These are phyloP conservation scores for Toxoplasma gondii DNA, from an alignment of 169 alveolate species.

Conservation along the genomic window DNA sequence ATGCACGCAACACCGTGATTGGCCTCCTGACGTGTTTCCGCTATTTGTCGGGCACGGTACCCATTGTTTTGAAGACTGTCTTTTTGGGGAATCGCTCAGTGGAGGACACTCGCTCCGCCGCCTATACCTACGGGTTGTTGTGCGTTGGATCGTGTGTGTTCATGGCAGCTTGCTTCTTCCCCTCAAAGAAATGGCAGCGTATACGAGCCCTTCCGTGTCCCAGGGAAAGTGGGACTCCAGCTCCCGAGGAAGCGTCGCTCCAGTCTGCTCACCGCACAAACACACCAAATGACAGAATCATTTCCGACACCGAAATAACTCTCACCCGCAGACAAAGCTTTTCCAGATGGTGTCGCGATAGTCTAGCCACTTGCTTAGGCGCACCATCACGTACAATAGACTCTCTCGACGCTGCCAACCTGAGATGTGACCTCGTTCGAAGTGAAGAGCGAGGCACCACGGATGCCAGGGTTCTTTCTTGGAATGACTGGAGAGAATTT, in stretches of 20 bases:
- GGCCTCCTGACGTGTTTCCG: constrained; percentile 13
- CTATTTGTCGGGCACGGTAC: neutral
- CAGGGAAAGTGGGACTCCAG: neutral
- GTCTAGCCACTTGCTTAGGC: neutral
- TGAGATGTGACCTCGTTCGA: neutral
- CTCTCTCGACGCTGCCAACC: neutral
- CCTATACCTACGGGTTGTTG: neutral
- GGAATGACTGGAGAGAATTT: neutral
- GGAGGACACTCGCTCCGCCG: neutral
- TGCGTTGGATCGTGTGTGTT: neutral
- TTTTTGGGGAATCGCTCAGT: neutral
- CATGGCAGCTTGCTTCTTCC: neutral
- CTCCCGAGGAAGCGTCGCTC: neutral
- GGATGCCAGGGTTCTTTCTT: neutral
- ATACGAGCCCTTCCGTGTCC: neutral
- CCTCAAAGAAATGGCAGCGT: neutral
- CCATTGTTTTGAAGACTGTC: neutral
- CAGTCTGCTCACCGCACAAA: neutral
- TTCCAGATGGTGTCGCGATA: neutral
- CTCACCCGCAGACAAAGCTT: neutral
- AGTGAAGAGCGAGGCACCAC: neutral
- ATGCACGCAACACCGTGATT: neutral
- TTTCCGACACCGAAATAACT: neutral
- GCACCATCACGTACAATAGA: neutral
- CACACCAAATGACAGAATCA: neutral